phyloP scores from a whole-genome alignment of 2,329 filamentous ascomycete species.

The Arachnomyces sp. region DNA sequence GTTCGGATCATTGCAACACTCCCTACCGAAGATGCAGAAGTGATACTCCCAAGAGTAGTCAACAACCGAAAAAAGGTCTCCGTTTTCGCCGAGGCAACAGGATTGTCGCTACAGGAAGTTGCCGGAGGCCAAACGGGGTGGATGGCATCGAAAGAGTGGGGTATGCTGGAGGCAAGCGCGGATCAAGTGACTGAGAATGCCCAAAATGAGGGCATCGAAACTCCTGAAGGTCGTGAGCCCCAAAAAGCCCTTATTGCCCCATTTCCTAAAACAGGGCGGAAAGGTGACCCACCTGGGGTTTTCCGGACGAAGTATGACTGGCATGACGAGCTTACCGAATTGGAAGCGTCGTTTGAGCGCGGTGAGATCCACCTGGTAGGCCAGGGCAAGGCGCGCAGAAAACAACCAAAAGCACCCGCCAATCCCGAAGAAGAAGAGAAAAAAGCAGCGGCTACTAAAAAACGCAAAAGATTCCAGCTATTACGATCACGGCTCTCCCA shows the following conservation, averaged over 20 bases:
- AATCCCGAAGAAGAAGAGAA: constrained; percentile 10
- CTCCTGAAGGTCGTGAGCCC: constrained; percentile 23
- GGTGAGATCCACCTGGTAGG: constrained; percentile 1
- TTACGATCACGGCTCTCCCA: constrained; percentile 15
- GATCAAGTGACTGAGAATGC: constrained; percentile 24
- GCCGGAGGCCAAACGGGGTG: constrained; percentile 32
- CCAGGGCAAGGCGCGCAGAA: not conserved
- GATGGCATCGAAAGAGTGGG: constrained; percentile 19
- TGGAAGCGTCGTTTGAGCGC: constrained; percentile 25
- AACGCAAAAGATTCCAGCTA: not conserved
- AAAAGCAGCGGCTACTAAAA: constrained; percentile 6
- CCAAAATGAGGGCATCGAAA: constrained; percentile 20
- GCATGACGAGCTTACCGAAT: constrained; percentile 35
- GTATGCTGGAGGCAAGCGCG: constrained; percentile 17
- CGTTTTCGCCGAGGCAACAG: constrained; percentile 55
- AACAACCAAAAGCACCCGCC: not conserved
- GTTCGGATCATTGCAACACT: constrained; percentile 74
- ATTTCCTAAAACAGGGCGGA: constrained; percentile 10
- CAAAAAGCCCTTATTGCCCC: constrained; percentile 19
- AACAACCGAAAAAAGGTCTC: constrained; percentile 49
- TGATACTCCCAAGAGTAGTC: constrained; percentile 55
- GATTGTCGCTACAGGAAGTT: constrained; percentile 42
- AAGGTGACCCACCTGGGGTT: constrained; percentile 17
- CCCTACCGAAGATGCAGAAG: constrained; percentile 51
- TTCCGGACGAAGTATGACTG: constrained; percentile 32